phyloP scores from a whole-genome alignment of 2,329 filamentous ascomycete genomes.

The Colletotrichum eleusines region DNA sequence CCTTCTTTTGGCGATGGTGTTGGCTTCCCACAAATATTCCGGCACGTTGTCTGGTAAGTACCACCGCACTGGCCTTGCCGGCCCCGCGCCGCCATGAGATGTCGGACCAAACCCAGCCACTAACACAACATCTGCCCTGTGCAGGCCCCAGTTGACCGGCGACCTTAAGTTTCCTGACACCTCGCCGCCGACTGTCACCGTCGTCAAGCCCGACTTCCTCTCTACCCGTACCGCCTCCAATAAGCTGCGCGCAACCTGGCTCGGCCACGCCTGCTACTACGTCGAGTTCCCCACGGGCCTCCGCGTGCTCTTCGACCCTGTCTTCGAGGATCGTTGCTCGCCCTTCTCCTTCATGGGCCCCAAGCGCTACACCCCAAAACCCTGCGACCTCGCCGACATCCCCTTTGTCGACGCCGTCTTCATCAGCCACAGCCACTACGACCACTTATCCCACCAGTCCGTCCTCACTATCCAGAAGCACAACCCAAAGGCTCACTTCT shows the following conservation, averaged over 20 bases:
- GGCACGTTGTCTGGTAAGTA: slow-evolving; percentile 54
- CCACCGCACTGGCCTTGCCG: neutral
- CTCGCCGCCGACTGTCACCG: slow-evolving; percentile 72
- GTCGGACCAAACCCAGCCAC: slow-evolving; percentile 4
- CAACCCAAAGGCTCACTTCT: slow-evolving; percentile 86
- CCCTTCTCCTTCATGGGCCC: slow-evolving; percentile 79
- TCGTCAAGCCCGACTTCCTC: slow-evolving; percentile 76
- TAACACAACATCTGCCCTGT: slow-evolving; percentile 26
- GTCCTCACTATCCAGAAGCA: slow-evolving; percentile 76
- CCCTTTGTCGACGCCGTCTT: slow-evolving; percentile 81
- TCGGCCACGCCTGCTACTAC: slow-evolving; percentile 94
- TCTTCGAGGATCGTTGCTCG: slow-evolving; percentile 89
- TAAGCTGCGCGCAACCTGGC: slow-evolving; percentile 87
- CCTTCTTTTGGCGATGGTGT: slow-evolving; percentile 55
- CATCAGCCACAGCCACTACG: slow-evolving; percentile 93
- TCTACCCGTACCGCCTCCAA: slow-evolving; percentile 65
- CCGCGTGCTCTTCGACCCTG: slow-evolving; percentile 91
- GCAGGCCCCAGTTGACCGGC: slow-evolving; percentile 56
- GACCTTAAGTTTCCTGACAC: slow-evolving; percentile 67
- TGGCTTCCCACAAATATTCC: slow-evolving; percentile 44
- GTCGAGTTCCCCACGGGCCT: slow-evolving; percentile 90
- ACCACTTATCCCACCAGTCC: slow-evolving; percentile 85
- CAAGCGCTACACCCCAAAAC: slow-evolving; percentile 81
- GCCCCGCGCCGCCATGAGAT: neutral
- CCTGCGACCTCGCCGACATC: slow-evolving; percentile 83